These are phyloP conservation scores for Phyllosticta capitalensis DNA, from an alignment of 2,329 filamentous ascomycete genomes.

Conservation along the genomic window DNA sequence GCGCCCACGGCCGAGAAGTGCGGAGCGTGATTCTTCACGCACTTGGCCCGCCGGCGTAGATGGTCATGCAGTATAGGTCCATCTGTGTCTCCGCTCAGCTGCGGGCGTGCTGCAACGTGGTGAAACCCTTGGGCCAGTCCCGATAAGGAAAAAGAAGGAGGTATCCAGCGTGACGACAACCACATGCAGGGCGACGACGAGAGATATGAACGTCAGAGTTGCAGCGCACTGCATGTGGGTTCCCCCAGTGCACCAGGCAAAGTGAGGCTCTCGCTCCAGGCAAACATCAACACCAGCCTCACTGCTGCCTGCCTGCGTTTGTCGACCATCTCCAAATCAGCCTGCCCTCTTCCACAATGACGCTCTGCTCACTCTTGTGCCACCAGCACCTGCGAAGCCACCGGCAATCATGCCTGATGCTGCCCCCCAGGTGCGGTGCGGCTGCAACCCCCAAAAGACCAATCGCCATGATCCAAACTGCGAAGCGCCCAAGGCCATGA, in stretches of 20 bases:
- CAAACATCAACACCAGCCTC: not conserved
- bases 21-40: not conserved
- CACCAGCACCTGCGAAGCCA: not conserved
- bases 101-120: not conserved
- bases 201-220: not conserved
- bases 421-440: not conserved
- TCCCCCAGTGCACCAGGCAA: too few relatives aligned
- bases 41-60: not conserved
- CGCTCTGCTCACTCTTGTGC: slow-evolving; percentile 2
- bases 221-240: not conserved
- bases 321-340: not conserved
- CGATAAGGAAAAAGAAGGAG: not conserved
- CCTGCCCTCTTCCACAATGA: not conserved
- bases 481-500: slow-evolving; percentile 5
- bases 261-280: not conserved
- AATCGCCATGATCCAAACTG: not conserved
- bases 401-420: slow-evolving; percentile 4
- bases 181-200: not conserved
- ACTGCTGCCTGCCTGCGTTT: not conserved
- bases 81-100: not conserved
- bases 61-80: not conserved
- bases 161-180: not conserved
- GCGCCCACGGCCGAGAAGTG: not conserved
- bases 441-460: slow-evolving; percentile 1
- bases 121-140: not conserved